phyloP scores from a whole-genome alignment of 1,284 basidiomycete genomes.

The Pholiota adiposa region DNA sequence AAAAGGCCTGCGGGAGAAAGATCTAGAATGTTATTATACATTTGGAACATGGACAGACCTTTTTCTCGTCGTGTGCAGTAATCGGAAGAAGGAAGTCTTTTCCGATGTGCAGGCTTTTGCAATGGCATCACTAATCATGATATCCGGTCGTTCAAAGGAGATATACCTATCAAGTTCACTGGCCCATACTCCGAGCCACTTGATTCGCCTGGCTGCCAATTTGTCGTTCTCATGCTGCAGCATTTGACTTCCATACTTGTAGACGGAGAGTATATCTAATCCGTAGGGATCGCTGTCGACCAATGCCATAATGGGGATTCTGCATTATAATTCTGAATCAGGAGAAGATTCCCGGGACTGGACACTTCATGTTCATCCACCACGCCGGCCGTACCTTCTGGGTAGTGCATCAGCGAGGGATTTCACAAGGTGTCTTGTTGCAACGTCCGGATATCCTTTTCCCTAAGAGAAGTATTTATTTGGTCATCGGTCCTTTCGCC shows the following conservation, averaged over 20 bases:
- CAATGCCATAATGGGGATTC: conserved; percentile 75
- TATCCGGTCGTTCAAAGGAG: not conserved
- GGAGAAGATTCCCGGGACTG: not conserved
- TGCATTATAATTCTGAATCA: conserved; percentile 31
- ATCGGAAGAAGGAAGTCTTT: conserved; percentile 71
- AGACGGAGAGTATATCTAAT: conserved; percentile 86
- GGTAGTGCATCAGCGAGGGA: conserved; percentile 72
- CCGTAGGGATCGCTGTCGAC: conserved; percentile 92
- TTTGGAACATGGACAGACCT: conserved; percentile 44
- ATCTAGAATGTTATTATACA: conserved; percentile 7
- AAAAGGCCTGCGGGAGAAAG: conserved; percentile 53
- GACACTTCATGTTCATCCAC: not conserved
- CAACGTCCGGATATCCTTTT: conserved; percentile 92
- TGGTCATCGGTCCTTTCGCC: not conserved
- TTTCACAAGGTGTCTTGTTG: conserved; percentile 82
- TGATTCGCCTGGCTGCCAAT: conserved; percentile 66
- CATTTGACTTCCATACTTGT: conserved; percentile 70
- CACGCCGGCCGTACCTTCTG: conserved; percentile 25
- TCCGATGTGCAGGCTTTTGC: conserved; percentile 59
- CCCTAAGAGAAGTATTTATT: conserved; percentile 54
- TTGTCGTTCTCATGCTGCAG: conserved; percentile 68
- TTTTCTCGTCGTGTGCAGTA: conserved; percentile 72
- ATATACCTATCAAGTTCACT: conserved; percentile 65
- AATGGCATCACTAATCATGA: not conserved
- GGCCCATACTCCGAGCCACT: conserved; percentile 81